phyloP scores from a whole-genome alignment of 2,329 filamentous ascomycete species.

The Fusarium proliferatum region DNA sequence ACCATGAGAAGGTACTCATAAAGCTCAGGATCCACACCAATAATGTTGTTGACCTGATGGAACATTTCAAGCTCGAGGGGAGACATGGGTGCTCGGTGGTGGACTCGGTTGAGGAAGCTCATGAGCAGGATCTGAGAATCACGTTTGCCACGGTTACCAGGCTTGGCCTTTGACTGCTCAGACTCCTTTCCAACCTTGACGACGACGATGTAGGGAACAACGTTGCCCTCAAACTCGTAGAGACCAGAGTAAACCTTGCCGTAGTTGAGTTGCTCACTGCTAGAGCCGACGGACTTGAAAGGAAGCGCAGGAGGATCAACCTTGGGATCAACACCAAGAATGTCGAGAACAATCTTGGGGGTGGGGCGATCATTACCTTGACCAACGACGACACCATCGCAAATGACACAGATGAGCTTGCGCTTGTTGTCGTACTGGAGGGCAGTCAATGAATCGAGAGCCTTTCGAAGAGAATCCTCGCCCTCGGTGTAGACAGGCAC shows the following conservation, averaged over 20 bases:
- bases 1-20: conserved; percentile 99
- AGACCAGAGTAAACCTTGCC: conserved; percentile 98
- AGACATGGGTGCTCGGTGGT: conserved; percentile 93
- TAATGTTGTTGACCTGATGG: conserved; percentile 99
- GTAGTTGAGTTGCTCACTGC: conserved; percentile 94
- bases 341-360: conserved; percentile 96
- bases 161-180: conserved; percentile 89
- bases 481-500: conserved; percentile 98
- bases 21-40: conserved; percentile 95
- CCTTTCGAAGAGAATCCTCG: conserved; percentile 93
- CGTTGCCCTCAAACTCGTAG: conserved; percentile 97
- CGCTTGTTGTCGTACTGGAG: conserved; percentile 98
- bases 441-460: conserved; percentile 92
- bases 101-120: conserved; percentile 97
- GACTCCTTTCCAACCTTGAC: conserved; percentile 98
- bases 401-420: conserved; percentile 95
- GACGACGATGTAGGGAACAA: conserved; percentile 94
- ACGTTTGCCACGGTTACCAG: conserved; percentile 97
- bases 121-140: conserved; percentile 96
- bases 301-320: conserved; percentile 93
- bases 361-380: conserved; percentile 96
- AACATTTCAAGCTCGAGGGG: conserved; percentile 98
- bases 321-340: conserved; percentile 96
- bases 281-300: conserved; percentile 91
- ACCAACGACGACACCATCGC: conserved; percentile 96